Percentiles rank a stretch among this genome's conserved stretches.
Conservation (phyloP, 2,329 filamentous ascomycete genomes). For the Sporothrix brasiliensis region DNA sequence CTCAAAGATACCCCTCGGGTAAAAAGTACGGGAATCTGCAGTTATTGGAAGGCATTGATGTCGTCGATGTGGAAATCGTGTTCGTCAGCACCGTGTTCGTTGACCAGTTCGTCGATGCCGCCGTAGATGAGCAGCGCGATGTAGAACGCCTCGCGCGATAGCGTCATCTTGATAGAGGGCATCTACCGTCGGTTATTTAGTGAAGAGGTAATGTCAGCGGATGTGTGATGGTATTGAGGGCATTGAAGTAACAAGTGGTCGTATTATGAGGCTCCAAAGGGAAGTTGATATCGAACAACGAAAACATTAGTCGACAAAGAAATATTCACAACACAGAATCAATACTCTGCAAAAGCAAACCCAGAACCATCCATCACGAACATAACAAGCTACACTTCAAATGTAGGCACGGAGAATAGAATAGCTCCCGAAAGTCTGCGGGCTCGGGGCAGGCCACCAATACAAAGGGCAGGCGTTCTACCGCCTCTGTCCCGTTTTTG, state of each 20-base stretch:
- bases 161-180: conserved; percentile 1
- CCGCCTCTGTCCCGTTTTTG: too few relatives aligned
- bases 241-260: background rate
- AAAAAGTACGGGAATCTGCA: conserved; percentile 80
- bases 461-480: too few relatives aligned
- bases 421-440: background rate
- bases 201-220: background rate
- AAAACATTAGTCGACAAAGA: too few relatives aligned
- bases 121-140: conserved; percentile 83
- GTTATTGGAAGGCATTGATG: conserved; percentile 70
- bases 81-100: conserved; percentile 61
- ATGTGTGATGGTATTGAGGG: background rate
- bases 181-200: conserved; percentile 13
- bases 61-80: conserved; percentile 80
- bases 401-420: too few relatives aligned
- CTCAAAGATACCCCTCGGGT: conserved; percentile 82
- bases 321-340: too few relatives aligned
- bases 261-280: too few relatives aligned
- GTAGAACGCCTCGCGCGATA: conserved; percentile 55
- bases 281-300: too few relatives aligned
- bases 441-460: conserved; percentile 48
- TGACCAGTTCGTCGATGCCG: conserved; percentile 75
- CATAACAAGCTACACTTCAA: too few relatives aligned
- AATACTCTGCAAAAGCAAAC: too few relatives aligned
- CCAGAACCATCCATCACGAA: too few relatives aligned